Conservation (phyloP, 768 basidiomycete genomes). For the Lentinula boryana region DNA sequence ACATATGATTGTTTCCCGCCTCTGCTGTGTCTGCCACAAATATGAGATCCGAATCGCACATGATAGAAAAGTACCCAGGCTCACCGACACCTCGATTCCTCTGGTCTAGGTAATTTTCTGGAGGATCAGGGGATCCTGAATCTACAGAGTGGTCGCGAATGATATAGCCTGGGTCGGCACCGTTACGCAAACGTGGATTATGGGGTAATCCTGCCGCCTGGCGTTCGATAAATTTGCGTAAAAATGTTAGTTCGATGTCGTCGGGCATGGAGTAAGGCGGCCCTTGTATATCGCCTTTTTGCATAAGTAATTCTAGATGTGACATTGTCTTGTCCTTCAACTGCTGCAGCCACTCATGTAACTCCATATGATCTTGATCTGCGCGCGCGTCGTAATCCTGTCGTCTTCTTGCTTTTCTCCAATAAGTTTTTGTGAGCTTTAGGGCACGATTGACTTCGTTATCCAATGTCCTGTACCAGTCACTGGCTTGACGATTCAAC, state of each 20-base stretch:
- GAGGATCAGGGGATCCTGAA: conserved; percentile 43
- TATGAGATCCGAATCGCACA: background rate
- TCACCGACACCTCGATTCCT: conserved; percentile 19
- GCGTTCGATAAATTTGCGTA: conserved; percentile 78
- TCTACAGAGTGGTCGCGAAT: conserved; percentile 40
- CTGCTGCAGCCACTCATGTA: conserved; percentile 85
- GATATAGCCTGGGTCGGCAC: conserved; percentile 27
- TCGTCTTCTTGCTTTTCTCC: conserved; percentile 75
- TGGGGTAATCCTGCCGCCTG: conserved; percentile 72
- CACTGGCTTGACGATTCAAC: conserved; percentile 70
- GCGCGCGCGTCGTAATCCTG: conserved; percentile 83
- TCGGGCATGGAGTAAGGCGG: conserved; percentile 81
- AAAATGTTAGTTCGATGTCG: conserved; percentile 69
- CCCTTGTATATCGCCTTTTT: conserved; percentile 81
- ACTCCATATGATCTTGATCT: conserved; percentile 85
- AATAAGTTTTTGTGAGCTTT: conserved; percentile 81
- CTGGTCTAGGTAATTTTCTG: conserved; percentile 31
- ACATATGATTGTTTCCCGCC: conserved; percentile 17
- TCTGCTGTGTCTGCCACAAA: conserved; percentile 9
- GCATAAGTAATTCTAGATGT: conserved; percentile 80
- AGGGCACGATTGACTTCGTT: conserved; percentile 74
- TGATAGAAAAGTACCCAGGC: conserved; percentile 6
- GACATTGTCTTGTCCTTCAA: conserved; percentile 88
- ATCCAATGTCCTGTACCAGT: conserved; percentile 79
- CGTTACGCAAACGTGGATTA: conserved; percentile 71